These are phyloP conservation scores for Neckera pumila DNA, from an alignment of 225 moss, liverwort and hornwort genomes.

Conservation along the genomic window DNA sequence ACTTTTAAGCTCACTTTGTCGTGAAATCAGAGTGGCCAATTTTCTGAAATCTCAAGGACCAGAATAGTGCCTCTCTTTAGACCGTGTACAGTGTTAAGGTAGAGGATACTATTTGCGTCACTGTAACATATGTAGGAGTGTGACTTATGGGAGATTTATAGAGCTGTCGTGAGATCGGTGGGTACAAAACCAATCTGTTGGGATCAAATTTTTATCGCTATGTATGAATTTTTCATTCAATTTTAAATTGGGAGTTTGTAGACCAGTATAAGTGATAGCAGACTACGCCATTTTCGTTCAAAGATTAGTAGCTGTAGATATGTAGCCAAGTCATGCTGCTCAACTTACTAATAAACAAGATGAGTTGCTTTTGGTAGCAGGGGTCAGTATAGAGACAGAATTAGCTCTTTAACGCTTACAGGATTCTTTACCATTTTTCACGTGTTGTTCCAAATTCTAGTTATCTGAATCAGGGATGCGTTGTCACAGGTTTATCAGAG, in stretches of 20 bases:
- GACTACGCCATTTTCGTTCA: not conserved
- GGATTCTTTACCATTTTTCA: not conserved
- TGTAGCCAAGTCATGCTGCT: not conserved
- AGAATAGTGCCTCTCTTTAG: not conserved
- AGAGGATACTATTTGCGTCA: not conserved
- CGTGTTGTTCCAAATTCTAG: not conserved
- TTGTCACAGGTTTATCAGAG: conserved; percentile 73
- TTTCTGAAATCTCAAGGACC: not conserved
- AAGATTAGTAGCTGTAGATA: not conserved
- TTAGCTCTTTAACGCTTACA: not conserved
- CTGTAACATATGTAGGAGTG: not conserved
- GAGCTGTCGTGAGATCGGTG: not conserved
- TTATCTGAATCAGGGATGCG: not conserved
- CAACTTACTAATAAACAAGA: not conserved
- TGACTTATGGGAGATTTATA: not conserved
- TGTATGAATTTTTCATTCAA: not conserved
- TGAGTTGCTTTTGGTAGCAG: not conserved
- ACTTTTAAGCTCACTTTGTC: not conserved
- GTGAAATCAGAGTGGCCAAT: not conserved
- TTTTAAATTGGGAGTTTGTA: not conserved
- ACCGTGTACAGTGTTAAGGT: not conserved
- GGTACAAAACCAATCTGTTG: not conserved
- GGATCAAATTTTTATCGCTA: not conserved
- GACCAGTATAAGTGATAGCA: not conserved
- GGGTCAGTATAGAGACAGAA: not conserved